Base-by-base conservation (phyloP, 2,329 filamentous ascomycete genomes). In the Corniculantispora saksenae region DNA sequence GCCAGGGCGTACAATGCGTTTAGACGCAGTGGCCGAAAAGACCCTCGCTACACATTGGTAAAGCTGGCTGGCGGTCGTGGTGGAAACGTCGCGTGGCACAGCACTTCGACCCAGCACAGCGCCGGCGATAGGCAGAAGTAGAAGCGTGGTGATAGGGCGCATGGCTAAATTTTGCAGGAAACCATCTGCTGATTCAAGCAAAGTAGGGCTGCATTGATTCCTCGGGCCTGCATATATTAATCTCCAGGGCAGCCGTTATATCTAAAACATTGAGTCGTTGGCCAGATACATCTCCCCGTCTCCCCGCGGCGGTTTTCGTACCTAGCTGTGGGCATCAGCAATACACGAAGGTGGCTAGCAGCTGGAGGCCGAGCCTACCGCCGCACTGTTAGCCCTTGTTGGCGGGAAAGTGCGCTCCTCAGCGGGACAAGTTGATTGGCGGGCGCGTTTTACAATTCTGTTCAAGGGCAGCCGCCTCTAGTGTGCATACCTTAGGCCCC, bases 1-100 rank as follows among this genome's bases (percentile, higher is more conserved):
- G 32, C 27, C 27, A n/a, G 62, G 62, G 15, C 40, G 21, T 23
- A 64, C 62, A 17, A 64, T 64, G 10, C 62, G 53, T 23, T 57
- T 40, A 15, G 61, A 51, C 10, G 61, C 61, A 43, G 25, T 63
- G n/a, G 17, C 51, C 15, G 48, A 51, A 48, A 63, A 58, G 23
- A 63, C 61, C 17, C 47, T 27, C 51, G 54, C 61, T 13, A 63
- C 61, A 32, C 61, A 63, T 13, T 35, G 29, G 19, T 50, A 56
- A n/a, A 63, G 54, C 9, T n/a, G 21, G 13, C 56, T 35, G 19
- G 32, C 45, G 19, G 51, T 21, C 5, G 55, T 48, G 19, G 32
- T 47, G 19, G 51, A 40, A 29, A 32, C 51, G 8, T 51, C 61
- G 8, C 50, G 32, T n/a, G 50, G 21, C 6, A 51, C 48, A 7